Base-by-base conservation (phyloP, 164 flowering plant species). In the Chimonanthus salicifolius region DNA sequence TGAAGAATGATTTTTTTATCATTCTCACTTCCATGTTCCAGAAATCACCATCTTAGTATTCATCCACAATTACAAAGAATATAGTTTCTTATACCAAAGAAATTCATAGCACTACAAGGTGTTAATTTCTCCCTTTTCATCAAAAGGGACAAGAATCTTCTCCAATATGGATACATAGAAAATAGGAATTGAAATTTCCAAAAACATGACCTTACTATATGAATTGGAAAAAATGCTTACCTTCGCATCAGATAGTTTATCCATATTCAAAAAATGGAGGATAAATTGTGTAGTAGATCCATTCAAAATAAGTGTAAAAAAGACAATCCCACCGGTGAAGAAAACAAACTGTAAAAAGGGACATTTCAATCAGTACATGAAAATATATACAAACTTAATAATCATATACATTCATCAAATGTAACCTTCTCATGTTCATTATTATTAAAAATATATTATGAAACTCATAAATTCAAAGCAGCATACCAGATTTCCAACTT, bases 311-410 rank as follows among this genome's bases (percentile, higher is more conserved):
- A 94, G 95, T 3, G 99, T 92, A 80, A 94, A 82, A 80, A 94
- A 89, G 11, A 94, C 99, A 71, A 94, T 91, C 72, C 99, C 97
- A 73, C 99, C 95, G 64, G 99, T 94, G 80, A 92, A 88, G 85
- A 94, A 94, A 72, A 94, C 88, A 86, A 94, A 94, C 97, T 94
- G 95, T 79, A 79, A 54, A 79, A 47, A 45, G 8, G 69, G 69
- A 71, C 33, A 44, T 47, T 58, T 60, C 58, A 64, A 44, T 44
- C 7, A 72, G 49, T 64, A 71, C 8, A 20, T 11, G 16, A 63
- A 33, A 20, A 77, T 62, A 48, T 10, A 64, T 33, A 9, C 9
- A 49, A 64, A 2, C 3, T 75, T 47, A 47, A 46, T 73, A 64
- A 8, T 48, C 21, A 71, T 46, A 47, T 47, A 18, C n/a, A 72